Percentiles rank a stretch among this genome's conserved stretches.
phyloP scores from a whole-genome alignment of 1,284 basidiomycete species.

The Vanrija sp. region DNA sequence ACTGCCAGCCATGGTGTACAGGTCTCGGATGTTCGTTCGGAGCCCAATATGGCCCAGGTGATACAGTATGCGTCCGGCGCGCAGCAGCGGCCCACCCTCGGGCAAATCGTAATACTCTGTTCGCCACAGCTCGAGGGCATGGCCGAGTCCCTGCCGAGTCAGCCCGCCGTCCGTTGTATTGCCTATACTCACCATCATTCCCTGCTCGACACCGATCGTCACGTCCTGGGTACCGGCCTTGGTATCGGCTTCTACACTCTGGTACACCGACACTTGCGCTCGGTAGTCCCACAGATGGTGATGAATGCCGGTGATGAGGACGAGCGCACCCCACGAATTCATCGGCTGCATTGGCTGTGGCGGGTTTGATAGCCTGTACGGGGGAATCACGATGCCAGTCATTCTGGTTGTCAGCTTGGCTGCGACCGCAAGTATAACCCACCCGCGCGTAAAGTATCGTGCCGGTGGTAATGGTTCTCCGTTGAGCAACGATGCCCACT shows the following conservation, averaged over 20 bases:
- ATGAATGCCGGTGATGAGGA: constrained; percentile 19
- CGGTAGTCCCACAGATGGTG: constrained; percentile 26
- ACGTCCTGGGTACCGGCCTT: too few species aligned
- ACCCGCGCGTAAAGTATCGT: constrained; percentile 21
- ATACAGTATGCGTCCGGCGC: constrained; percentile 9
- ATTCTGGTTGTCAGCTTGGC: background rate
- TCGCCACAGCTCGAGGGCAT: constrained; percentile 18
- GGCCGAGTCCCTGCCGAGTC: constrained; percentile 16
- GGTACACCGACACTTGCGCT: constrained; percentile 19
- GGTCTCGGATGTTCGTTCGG: constrained; percentile 15
- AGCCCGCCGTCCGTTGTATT: background rate
- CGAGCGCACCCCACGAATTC: constrained; percentile 17
- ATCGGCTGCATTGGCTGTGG: constrained; percentile 6
- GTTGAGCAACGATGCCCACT: constrained; percentile 20
- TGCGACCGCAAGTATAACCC: background rate
- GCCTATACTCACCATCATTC: too few species aligned
- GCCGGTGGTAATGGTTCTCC: constrained; percentile 18
- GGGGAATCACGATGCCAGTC: background rate
- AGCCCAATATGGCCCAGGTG: constrained; percentile 25
- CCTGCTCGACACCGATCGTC: background rate
- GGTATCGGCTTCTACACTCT: background rate
- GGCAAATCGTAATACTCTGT: constrained; percentile 13
- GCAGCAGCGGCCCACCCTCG: background rate
- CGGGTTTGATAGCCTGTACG: constrained; percentile 1
- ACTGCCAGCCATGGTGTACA: constrained; percentile 22